phyloP scores from a whole-genome alignment of 108 stramenopile species.

The Epipyxis sp. region DNA sequence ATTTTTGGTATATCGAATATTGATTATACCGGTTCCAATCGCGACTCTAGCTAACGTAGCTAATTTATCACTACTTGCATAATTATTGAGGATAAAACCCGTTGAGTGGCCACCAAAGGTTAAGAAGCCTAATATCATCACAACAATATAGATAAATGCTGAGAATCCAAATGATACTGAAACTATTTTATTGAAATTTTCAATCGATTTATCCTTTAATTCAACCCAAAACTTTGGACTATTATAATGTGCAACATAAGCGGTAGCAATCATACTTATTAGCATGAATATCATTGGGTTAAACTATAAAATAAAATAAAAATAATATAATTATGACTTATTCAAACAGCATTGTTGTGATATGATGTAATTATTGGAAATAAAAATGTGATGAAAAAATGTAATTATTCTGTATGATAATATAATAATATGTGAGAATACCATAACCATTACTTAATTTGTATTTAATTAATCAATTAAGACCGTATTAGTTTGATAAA shows the following conservation, averaged over 20 bases:
- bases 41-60: slow-evolving; percentile 77
- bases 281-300: slow-evolving; percentile 70
- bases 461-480: no score
- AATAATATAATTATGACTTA: not conserved
- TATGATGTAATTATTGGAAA: no score
- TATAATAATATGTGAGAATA: no score
- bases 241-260: slow-evolving; percentile 92
- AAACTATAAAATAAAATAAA: not conserved
- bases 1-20: no score
- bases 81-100: slow-evolving; percentile 89
- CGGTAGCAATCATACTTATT: slow-evolving; percentile 84
- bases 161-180: slow-evolving; percentile 66
- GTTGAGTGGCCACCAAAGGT: slow-evolving; percentile 78
- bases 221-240: slow-evolving; percentile 88
- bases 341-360: no score
- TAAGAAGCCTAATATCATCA: slow-evolving; percentile 76
- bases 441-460: no score
- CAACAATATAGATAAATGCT: slow-evolving; percentile 66
- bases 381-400: no score
- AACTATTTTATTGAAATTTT: slow-evolving; percentile 72
- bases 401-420: no score
- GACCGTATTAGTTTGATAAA: no score
- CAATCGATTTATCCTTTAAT: slow-evolving; percentile 79
- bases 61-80: slow-evolving; percentile 71
- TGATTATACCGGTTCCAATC: slow-evolving; percentile 78